Percentiles rank a stretch among this genome's conserved stretches.
Conservation (phyloP, 1,284 basidiomycete species). For the Marasmius sp. region DNA sequence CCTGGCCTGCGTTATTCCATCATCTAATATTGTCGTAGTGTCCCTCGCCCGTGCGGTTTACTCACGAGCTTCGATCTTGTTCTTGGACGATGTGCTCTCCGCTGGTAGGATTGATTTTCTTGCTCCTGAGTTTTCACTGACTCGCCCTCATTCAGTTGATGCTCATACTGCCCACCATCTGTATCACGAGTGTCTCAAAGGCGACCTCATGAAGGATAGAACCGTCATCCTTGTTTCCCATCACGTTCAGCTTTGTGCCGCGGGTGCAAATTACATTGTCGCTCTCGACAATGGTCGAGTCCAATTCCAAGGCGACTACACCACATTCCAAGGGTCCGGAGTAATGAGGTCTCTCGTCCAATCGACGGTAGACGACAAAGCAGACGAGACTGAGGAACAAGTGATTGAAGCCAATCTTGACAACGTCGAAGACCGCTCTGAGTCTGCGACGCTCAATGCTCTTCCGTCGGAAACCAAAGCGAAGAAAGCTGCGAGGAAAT, state of each 20-base stretch:
- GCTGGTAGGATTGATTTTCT: slow-evolving; percentile 42
- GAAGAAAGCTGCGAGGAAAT: slow-evolving; percentile 77
- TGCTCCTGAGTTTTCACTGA: slow-evolving; percentile 1
- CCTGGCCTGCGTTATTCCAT: neutral
- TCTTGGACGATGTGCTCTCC: slow-evolving; percentile 89
- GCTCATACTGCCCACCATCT: slow-evolving; percentile 89
- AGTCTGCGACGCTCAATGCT: slow-evolving; percentile 34
- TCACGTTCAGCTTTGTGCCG: slow-evolving; percentile 78
- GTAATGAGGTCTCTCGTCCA: slow-evolving; percentile 71
- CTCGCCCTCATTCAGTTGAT: slow-evolving; percentile 51
- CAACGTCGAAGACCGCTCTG: slow-evolving; percentile 41
- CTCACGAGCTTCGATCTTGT: slow-evolving; percentile 81
- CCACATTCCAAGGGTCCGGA: slow-evolving; percentile 66
- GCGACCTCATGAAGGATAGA: slow-evolving; percentile 77
- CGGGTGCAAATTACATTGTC: slow-evolving; percentile 73
- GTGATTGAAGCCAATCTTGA: slow-evolving; percentile 30
- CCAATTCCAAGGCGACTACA: slow-evolving; percentile 68
- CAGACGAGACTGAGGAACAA: slow-evolving; percentile 43
- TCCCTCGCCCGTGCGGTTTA: slow-evolving; percentile 93
- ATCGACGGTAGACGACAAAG: slow-evolving; percentile 47
- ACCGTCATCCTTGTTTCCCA: slow-evolving; percentile 90
- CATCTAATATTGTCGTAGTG: slow-evolving; percentile 42
- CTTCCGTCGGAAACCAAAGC: slow-evolving; percentile 44
- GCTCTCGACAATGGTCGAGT: slow-evolving; percentile 88
- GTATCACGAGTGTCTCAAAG: slow-evolving; percentile 80